Conservation (phyloP, 129 eudicot species). For the Erigeron canadensis region DNA sequence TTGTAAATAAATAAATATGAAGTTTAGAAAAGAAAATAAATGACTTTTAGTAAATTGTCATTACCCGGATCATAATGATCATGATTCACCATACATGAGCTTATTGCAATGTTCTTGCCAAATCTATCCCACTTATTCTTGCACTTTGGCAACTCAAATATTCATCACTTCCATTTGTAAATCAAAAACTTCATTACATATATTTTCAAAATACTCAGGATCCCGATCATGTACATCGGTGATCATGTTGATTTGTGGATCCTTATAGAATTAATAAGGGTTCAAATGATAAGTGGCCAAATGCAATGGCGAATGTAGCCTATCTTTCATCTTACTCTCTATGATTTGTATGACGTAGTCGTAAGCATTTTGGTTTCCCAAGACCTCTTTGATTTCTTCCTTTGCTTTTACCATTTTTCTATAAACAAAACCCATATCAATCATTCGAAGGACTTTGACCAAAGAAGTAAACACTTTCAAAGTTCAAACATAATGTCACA, state of each 20-base stretch:
- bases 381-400: too few species aligned
- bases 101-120: background rate
- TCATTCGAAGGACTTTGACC: slow-evolving; percentile 10
- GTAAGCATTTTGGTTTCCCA: background rate
- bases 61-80: slow-evolving; percentile 5
- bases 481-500: background rate
- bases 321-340: background rate
- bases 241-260: background rate
- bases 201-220: background rate
- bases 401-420: too few species aligned
- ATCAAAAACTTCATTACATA: background rate
- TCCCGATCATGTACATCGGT: background rate
- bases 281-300: background rate
- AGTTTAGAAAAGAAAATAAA: too few species aligned
- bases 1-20: too few species aligned
- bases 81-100: slow-evolving; percentile 10
- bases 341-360: background rate
- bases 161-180: background rate
- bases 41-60: background rate
- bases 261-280: background rate
- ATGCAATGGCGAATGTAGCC: background rate
- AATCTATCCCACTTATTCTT: background rate
- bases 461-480: background rate
- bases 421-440: background rate
- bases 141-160: background rate